Evolutionary conservation across 176 grass and related monocot genomes (phyloP), one percentile per base, ranked within the genome.

Genomic region (Oryza rufipogon): DNA sequence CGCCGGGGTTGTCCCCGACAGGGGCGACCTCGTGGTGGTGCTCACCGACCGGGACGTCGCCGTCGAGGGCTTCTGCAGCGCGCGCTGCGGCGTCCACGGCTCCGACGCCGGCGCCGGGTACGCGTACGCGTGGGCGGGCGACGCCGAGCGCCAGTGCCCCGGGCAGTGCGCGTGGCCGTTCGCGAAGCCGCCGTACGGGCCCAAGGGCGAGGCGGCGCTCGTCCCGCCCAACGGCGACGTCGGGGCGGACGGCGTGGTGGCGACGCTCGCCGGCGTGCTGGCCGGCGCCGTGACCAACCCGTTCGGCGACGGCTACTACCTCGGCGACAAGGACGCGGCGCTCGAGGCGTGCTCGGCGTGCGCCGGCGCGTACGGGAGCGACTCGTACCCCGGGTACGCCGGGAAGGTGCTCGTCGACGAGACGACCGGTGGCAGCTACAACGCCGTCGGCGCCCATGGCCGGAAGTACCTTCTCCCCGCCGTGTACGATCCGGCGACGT

Each of bases 111-210:
- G 34, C 8, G 54, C 65, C 20, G 71, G 81, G 6, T 78, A 52
- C 9, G 51, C 80, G 1, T 94, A 81, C 60, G 79, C 66, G 22
- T 94, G 86, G 92, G 76, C 66, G 1, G 92, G 89, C 49, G 75
- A 94, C 80, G 82, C 89, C 9, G 74, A 4, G 48, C 26, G n/a
- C 13, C 66, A 88, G 86, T 93, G 91, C 85, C 88, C 91, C 1
- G 92, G 86, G 1, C 89, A 87, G n/a, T 94, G 92, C 65, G 89
- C 92, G 69, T 94, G 89, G 92, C 89, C 92, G n/a, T 93, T 94
- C 79, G 78, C 81, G 14, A 71, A 73, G 75, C 88, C 91, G 2
- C 2, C 48, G 15, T 94, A 94, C 70, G 92, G 89, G 1, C 86
- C 86, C 5, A 80, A 88, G 26, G 44, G 33, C 39, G 44, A 42